Evolutionary conservation across 2,329 filamentous ascomycete genomes (phyloP).

Genomic region (Pseudogymnoascus sp.): DNA sequence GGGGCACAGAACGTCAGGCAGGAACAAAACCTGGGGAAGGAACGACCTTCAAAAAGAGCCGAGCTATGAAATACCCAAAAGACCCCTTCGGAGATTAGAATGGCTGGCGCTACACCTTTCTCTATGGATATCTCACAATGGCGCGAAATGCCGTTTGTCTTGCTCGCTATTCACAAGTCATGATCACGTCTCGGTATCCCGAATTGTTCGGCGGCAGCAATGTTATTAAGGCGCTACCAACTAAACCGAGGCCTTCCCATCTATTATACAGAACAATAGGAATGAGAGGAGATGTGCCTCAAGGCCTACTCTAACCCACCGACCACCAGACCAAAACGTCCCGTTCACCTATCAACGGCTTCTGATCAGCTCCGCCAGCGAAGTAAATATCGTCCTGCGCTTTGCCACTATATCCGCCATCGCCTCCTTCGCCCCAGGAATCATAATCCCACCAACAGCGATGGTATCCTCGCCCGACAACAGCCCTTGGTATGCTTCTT

Average conservation of each 20-base stretch:
- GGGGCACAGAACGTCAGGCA: not conserved
- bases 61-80: not conserved
- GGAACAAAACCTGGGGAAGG: not conserved
- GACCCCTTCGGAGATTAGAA: not conserved
- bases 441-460: slow-evolving; percentile 18
- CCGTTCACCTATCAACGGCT: not conserved
- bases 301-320: not conserved
- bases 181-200: not conserved
- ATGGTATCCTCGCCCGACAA: slow-evolving; percentile 19
- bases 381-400: not conserved
- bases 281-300: not conserved
- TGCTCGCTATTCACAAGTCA: not conserved
- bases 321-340: not conserved
- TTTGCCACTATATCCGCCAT: not conserved
- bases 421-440: not conserved
- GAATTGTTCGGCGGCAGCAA: not conserved
- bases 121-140: not conserved
- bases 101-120: not conserved
- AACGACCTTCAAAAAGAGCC: not conserved
- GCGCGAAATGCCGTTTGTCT: not conserved
- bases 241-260: not conserved
- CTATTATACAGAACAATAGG: not conserved
- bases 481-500: slow-evolving; percentile 28
- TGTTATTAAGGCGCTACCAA: not conserved
- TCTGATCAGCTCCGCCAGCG: not conserved